phyloP scores from a whole-genome alignment of 148 eudicot species.

The Cornus suecica region DNA sequence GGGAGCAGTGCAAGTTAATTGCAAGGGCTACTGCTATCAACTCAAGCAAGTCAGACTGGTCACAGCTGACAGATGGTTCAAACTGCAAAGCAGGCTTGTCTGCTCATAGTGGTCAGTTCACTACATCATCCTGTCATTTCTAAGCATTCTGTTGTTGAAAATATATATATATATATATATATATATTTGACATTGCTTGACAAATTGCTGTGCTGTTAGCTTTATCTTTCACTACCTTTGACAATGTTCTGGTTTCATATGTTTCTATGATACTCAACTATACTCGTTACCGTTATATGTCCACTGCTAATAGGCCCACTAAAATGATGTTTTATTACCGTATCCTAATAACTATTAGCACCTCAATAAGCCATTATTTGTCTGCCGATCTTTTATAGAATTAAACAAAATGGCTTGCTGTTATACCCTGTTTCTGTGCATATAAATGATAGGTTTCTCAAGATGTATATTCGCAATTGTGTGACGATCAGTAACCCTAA shows the following conservation, averaged over 20 bases:
- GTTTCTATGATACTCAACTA: background rate
- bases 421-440: too few relatives aligned
- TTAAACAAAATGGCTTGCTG: too few relatives aligned
- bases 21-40: constrained; percentile 62
- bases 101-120: constrained; percentile 37
- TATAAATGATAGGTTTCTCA: too few relatives aligned
- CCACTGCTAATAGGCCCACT: background rate
- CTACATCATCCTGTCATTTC: background rate
- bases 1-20: constrained; percentile 62
- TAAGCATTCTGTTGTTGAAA: constrained; percentile 1
- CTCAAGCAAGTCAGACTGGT: constrained; percentile 48
- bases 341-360: too few relatives aligned
- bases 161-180: too few relatives aligned
- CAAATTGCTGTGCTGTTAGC: background rate
- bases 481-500: too few relatives aligned
- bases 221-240: background rate
- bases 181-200: background rate
- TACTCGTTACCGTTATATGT: too few relatives aligned
- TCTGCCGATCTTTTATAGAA: too few relatives aligned
- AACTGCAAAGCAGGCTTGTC: constrained; percentile 38
- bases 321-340: too few relatives aligned
- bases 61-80: constrained; percentile 28
- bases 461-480: too few relatives aligned
- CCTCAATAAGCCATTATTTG: too few relatives aligned
- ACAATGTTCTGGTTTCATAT: background rate